These are phyloP conservation scores for Mycena maculata DNA, from an alignment of 768 basidiomycete genomes.

Conservation along the genomic window DNA sequence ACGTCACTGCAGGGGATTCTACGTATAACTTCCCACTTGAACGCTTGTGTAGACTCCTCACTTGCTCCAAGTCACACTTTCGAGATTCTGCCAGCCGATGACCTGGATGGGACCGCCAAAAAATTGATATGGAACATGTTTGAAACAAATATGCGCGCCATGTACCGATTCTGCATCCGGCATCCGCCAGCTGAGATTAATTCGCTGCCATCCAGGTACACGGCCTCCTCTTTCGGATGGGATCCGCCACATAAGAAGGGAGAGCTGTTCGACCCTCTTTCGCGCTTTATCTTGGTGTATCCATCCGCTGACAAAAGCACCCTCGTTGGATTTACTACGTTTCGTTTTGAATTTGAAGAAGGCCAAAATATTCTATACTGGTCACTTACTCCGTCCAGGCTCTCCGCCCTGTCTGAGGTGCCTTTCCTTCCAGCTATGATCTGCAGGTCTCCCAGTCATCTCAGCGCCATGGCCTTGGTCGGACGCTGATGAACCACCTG, in stretches of 20 bases:
- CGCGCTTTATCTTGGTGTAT: slow-evolving; percentile 69
- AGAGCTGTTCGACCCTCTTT: slow-evolving; percentile 70
- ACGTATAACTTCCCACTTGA: slow-evolving; percentile 11
- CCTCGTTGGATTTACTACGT: slow-evolving; percentile 62
- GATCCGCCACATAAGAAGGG: slow-evolving; percentile 62
- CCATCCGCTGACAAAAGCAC: slow-evolving; percentile 22
- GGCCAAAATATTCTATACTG: slow-evolving; percentile 75
- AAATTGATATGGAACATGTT: slow-evolving; percentile 64
- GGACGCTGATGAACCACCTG: slow-evolving; percentile 61
- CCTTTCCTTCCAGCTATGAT: slow-evolving; percentile 69
- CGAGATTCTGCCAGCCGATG: slow-evolving; percentile 39
- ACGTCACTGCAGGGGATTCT: background rate
- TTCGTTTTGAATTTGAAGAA: slow-evolving; percentile 81
- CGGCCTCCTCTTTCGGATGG: slow-evolving; percentile 74
- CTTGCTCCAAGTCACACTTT: slow-evolving; percentile 32
- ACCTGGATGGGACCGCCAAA: slow-evolving; percentile 51
- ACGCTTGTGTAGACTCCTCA: background rate
- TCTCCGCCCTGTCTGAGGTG: background rate
- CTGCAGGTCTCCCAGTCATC: slow-evolving; percentile 65
- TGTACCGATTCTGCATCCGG: slow-evolving; percentile 46
- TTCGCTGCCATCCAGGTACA: slow-evolving; percentile 43
- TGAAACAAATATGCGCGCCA: slow-evolving; percentile 67
- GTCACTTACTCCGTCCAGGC: slow-evolving; percentile 47
- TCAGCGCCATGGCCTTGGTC: slow-evolving; percentile 71
- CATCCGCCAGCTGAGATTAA: background rate